Conservation (phyloP, 1,284 basidiomycete genomes). For the Bjerkandera adusta region DNA sequence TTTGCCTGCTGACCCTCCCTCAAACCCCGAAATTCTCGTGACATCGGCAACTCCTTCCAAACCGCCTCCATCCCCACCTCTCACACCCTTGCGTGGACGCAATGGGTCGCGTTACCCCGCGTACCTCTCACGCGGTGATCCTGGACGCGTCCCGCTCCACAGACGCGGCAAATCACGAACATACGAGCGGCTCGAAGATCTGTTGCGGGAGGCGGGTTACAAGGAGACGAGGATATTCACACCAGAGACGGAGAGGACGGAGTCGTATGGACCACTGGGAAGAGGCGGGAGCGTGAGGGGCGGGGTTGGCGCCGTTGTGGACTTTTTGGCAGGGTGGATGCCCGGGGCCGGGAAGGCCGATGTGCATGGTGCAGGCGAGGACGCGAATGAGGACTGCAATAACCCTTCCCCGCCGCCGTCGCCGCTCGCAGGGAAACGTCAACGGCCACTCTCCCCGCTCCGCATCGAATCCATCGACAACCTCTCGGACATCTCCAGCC, state of each 20-base stretch:
- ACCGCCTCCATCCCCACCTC: too few species aligned
- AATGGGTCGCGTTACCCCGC: constrained; percentile 48
- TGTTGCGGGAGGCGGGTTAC: constrained; percentile 83
- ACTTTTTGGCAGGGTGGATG: constrained; percentile 58
- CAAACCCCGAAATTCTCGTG: too few species aligned
- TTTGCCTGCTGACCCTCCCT: too few species aligned
- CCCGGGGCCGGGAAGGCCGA: constrained; percentile 21
- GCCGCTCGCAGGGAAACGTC: constrained; percentile 28
- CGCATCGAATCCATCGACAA: constrained; percentile 4
- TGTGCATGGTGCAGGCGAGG: constrained; percentile 7
- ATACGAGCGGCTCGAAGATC: constrained; percentile 79
- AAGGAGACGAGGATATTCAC: constrained; percentile 87
- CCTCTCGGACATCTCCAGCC: constrained; percentile 6
- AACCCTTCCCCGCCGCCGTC: constrained; percentile 32
- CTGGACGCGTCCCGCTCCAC: constrained; percentile 63
- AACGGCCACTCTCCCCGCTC: neutral
- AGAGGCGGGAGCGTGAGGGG: constrained; percentile 24
- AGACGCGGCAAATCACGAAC: constrained; percentile 73
- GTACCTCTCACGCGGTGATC: constrained; percentile 37
- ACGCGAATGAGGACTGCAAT: constrained; percentile 10
- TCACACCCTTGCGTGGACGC: constrained; percentile 26
- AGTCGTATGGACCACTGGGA: constrained; percentile 28
- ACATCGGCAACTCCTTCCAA: too few species aligned
- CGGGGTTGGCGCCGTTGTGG: constrained; percentile 57
- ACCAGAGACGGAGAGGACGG: constrained; percentile 66